phyloP scores from a whole-genome alignment of 2,329 filamentous ascomycete species.

The Fusarium sp. region DNA sequence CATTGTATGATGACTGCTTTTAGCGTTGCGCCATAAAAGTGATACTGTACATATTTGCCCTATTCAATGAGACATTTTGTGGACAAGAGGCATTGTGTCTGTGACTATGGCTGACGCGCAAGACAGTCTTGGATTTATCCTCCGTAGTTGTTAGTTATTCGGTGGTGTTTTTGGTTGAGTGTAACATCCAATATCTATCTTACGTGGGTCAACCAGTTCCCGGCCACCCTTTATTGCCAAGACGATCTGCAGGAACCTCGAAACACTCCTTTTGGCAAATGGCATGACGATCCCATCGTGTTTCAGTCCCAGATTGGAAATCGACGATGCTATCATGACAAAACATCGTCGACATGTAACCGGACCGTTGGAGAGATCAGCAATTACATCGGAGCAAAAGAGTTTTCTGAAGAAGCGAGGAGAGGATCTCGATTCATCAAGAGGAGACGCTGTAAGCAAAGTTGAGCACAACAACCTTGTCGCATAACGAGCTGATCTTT shows the following conservation, averaged over 20 bases:
- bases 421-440: slow-evolving; percentile 10
- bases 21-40: slow-evolving; percentile 16
- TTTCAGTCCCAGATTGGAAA: slow-evolving; percentile 4
- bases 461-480: slow-evolving; percentile 13
- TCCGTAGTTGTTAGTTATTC: slow-evolving; percentile 6
- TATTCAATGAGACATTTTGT: slow-evolving; percentile 17
- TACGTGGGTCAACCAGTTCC: slow-evolving; percentile 9
- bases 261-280: slow-evolving; percentile 5
- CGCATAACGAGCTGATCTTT: slow-evolving; percentile 17
- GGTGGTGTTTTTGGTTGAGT: slow-evolving; percentile 13
- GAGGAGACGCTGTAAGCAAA: slow-evolving; percentile 1
- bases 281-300: slow-evolving; percentile 9
- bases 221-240: slow-evolving; percentile 23
- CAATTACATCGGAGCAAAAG: neutral
- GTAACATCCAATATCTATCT: slow-evolving; percentile 6
- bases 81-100: neutral
- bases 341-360: neutral
- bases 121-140: slow-evolving; percentile 27
- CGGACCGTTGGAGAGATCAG: slow-evolving; percentile 8
- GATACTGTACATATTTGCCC: neutral
- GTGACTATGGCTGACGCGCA: slow-evolving; percentile 8
- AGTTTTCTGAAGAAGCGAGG: neutral
- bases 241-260: slow-evolving; percentile 39
- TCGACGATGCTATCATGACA: neutral
- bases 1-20: slow-evolving; percentile 8